Conservation (phyloP, 2,329 filamentous ascomycete species). For the Trichoderma pleuroti region DNA sequence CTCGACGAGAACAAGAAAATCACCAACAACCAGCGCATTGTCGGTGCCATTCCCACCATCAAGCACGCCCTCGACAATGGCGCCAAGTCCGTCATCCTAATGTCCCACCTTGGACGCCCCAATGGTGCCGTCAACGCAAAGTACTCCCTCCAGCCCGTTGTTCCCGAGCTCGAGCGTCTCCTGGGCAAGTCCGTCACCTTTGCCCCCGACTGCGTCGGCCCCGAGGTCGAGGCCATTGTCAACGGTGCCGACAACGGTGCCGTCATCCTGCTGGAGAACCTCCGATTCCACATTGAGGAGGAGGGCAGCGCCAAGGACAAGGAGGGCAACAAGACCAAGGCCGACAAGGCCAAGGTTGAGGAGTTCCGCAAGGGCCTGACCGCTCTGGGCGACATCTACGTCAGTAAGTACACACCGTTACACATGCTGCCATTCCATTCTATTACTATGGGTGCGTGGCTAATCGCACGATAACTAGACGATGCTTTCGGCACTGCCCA, state of each 20-base stretch:
- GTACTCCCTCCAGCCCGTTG: constrained; percentile 91
- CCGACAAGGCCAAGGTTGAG: constrained; percentile 86
- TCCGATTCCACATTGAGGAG: constrained; percentile 97
- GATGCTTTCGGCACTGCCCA: constrained; percentile 98
- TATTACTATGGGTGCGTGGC: too few species aligned
- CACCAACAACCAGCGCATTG: constrained; percentile 98
- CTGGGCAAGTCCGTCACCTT: constrained; percentile 82
- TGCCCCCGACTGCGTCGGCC: constrained; percentile 84
- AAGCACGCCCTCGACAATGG: constrained; percentile 88
- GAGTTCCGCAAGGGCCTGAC: constrained; percentile 95
- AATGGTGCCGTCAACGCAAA: constrained; percentile 86
- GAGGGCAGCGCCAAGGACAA: constrained; percentile 94
- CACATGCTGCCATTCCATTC: too few species aligned
- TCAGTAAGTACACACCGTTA: constrained; percentile 66
- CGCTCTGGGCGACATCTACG: constrained; percentile 88
- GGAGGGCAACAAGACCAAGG: constrained; percentile 96
- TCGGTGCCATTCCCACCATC: constrained; percentile 91
- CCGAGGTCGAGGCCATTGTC: constrained; percentile 85
- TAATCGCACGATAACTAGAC: constrained; percentile 51
- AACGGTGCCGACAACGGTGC: constrained; percentile 77
- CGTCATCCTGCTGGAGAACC: constrained; percentile 91
- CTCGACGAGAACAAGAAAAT: constrained; percentile 89
- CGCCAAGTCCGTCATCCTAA: constrained; percentile 89
- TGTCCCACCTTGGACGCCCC: constrained; percentile 97
- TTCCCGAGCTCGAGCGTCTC: constrained; percentile 86